Conservation (phyloP, 2,329 filamentous ascomycete genomes). For the Aspergillus terreus region DNA sequence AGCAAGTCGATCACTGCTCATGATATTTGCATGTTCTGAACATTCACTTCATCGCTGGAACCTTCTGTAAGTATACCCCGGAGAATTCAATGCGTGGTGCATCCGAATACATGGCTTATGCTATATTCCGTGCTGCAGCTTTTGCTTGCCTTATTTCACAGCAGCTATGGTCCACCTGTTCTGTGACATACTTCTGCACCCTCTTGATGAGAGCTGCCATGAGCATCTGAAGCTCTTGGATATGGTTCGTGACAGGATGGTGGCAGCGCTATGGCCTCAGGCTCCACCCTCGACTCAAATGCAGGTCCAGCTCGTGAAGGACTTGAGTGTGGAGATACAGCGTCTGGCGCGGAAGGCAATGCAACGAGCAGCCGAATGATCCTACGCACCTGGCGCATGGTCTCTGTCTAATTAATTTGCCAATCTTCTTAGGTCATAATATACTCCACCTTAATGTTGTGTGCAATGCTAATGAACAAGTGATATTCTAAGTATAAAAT, state of each 20-base stretch:
- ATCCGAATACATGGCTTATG: too few species aligned
- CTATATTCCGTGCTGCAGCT: background rate
- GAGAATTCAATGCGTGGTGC: too few species aligned
- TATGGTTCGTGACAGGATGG: background rate
- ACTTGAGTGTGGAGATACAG: constrained; percentile 6
- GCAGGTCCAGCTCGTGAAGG: constrained; percentile 7
- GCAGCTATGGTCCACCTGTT: constrained; percentile 7
- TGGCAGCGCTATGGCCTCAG: constrained; percentile 1
- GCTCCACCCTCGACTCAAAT: background rate
- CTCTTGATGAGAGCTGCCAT: background rate
- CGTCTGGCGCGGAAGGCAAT: constrained; percentile 7
- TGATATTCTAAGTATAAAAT: too few species aligned
- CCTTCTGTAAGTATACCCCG: background rate
- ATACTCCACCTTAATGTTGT: too few species aligned
- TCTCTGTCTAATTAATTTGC: too few species aligned
- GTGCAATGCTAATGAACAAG: too few species aligned
- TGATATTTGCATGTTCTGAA: constrained; percentile 1
- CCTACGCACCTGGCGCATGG: too few species aligned
- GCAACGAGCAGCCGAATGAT: background rate
- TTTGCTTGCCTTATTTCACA: constrained; percentile 8
- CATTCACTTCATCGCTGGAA: background rate
- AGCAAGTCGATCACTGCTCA: constrained; percentile 10
- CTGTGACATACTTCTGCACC: constrained; percentile 9
- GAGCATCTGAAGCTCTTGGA: constrained; percentile 5
- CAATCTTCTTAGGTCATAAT: too few species aligned